Base-by-base conservation (phyloP, 2,329 filamentous ascomycete genomes). In the Fusarium fracticaudum region DNA sequence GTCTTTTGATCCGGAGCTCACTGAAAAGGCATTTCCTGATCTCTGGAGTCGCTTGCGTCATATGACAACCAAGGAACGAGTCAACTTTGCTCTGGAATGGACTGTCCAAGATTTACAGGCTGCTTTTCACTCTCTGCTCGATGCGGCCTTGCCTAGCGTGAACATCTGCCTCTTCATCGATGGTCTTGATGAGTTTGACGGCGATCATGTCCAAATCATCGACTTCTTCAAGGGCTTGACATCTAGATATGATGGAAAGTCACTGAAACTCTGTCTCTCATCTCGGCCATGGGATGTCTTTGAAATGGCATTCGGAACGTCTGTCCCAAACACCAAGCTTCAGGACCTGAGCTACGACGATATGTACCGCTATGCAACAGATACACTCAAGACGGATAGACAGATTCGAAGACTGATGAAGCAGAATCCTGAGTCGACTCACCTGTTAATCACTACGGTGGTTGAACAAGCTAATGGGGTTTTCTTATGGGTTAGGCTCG, bases 111-210 rank as follows among this genome's bases (percentile, higher is more conserved):
- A 66, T 7, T 18, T 66, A 4, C 51, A 67, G 5, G 15, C 24
- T 24, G 61, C 64, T 1, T 66, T 67, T 9, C 43, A 59, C 51
- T 66, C 51, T 8, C 38, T 67, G 6, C 35, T 67, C 22, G 44
- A 66, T 13, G 38, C 44, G 2, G 64, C 61, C 3, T 29, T 67
- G 26, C 50, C 61, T 15, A 37, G 26, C 9, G 64, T 44, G 5
- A 67, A 60, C 2, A 51, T 81, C 8, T 81, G 80, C 6, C 60
- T 78, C 1, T 80, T 83, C 22, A 72, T 83, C 2, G 81, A 83
- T 20, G 81, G 81, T 0, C 69, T 83, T 3, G 80, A 82, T 31
- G 81, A 83, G 55, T 83, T 82, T 44, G 78, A 80, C 8, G 81
- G 81, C 2, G 69, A 81, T 7, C 77, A 81, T 20, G n/a, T 51